Conservation (phyloP, 2,329 filamentous ascomycete species). For the Cladophialophora yegresii region DNA sequence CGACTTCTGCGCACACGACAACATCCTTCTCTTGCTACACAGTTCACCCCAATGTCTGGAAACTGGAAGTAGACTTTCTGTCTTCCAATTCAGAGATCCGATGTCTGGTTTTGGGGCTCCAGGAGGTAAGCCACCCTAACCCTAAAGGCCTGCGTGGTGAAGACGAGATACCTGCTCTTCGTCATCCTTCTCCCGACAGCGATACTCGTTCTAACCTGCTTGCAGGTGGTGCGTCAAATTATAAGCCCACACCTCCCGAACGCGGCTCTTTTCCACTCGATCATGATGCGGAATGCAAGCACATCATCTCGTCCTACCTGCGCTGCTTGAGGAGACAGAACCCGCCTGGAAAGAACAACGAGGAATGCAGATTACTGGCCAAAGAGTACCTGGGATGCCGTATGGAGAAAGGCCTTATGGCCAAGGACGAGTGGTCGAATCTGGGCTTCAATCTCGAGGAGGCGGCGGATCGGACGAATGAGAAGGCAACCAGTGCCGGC, state of each 20-base stretch:
- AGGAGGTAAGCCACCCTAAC: not conserved
- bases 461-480: conserved; percentile 1
- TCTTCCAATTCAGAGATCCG: not conserved
- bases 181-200: not conserved
- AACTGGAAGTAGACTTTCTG: not conserved
- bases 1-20: not conserved
- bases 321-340: conserved; percentile 69
- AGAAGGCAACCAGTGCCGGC: not conserved
- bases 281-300: conserved; percentile 93
- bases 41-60: not conserved
- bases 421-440: conserved; percentile 91
- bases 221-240: conserved; percentile 63
- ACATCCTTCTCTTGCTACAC: not conserved
- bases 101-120: conserved; percentile 60
- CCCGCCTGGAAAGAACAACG: conserved; percentile 78
- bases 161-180: not conserved
- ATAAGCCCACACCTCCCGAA: conserved; percentile 76
- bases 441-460: conserved; percentile 70
- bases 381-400: conserved; percentile 88
- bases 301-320: conserved; percentile 82
- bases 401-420: conserved; percentile 98
- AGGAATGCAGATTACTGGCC: conserved; percentile 79
- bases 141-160: not conserved
- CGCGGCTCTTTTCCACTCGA: conserved; percentile 95
- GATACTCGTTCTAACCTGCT: conserved; percentile 50